phyloP scores from a whole-genome alignment of 2,329 filamentous ascomycete genomes.

The Xylariaceae sp. region DNA sequence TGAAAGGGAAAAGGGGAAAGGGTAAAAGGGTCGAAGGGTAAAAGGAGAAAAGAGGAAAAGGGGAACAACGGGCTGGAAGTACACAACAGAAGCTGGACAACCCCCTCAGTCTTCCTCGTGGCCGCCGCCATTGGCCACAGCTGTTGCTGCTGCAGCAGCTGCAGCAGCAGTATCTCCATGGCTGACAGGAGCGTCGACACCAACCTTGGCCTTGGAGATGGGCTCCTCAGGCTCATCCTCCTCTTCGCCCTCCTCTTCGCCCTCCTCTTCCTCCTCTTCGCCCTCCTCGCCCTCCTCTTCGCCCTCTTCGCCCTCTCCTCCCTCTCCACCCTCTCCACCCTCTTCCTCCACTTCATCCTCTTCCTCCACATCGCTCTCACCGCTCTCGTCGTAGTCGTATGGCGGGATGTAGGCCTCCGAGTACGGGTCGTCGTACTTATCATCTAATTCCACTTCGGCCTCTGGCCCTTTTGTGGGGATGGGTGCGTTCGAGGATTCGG shows the following conservation, averaged over 20 bases:
- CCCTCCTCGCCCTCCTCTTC: slow-evolving; percentile 25
- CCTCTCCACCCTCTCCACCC: no score
- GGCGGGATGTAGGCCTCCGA: no score
- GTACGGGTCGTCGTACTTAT: no score
- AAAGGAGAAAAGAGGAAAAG: no score
- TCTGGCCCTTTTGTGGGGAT: slow-evolving; percentile 24
- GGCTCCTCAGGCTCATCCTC: slow-evolving; percentile 21
- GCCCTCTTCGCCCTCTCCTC: slow-evolving; percentile 11
- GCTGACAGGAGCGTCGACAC: slow-evolving; percentile 22
- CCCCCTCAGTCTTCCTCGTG: slow-evolving; percentile 24
- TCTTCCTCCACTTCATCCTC: no score
- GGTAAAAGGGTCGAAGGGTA: no score
- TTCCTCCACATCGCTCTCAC: no score
- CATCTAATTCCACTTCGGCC: no score
- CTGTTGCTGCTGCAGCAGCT: slow-evolving; percentile 10
- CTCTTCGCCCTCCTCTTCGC: slow-evolving; percentile 19
- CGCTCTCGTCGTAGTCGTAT: no score
- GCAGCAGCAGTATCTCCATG: slow-evolving; percentile 16
- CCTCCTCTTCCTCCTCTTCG: slow-evolving; percentile 26
- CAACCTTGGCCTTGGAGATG: slow-evolving; percentile 24
- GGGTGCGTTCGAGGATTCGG: slow-evolving; percentile 17
- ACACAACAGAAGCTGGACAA: background rate
- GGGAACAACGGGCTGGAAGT: background rate
- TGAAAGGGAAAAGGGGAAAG: no score
- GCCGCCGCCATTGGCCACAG: slow-evolving; percentile 21